These are phyloP conservation scores for Cochlearia excelsa DNA, from an alignment of 345 rosid genomes.

Conservation along the genomic window DNA sequence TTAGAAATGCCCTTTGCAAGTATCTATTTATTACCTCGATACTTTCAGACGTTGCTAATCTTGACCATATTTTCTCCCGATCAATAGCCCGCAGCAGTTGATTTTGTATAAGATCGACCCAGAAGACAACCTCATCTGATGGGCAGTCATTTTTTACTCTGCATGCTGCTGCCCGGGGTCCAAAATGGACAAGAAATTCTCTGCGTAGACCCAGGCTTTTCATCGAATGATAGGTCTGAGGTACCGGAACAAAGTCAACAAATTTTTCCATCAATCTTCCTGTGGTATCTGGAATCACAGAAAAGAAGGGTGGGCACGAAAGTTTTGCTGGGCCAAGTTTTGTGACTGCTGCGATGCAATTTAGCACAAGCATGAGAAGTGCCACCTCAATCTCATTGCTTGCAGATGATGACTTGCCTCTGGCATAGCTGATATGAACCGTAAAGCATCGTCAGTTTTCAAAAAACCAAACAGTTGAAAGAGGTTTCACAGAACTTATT, in stretches of 20 bases:
- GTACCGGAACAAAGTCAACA: constrained; percentile 69
- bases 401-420: constrained; percentile 44
- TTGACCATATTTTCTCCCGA: constrained; percentile 98
- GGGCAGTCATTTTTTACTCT: constrained; percentile 57
- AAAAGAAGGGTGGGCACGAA: constrained; percentile 67
- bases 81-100: constrained; percentile 81
- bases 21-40: constrained; percentile 64
- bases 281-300: constrained; percentile 65
- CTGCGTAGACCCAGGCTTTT: constrained; percentile 72
- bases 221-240: constrained; percentile 60
- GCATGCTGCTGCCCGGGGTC: constrained; percentile 81
- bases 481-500: constrained; percentile 8
- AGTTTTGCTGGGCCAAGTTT: constrained; percentile 87
- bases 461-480: constrained; percentile 22
- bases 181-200: constrained; percentile 94
- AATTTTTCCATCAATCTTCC: constrained; percentile 87
- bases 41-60: constrained; percentile 87
- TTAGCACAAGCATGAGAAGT: constrained; percentile 74
- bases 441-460: constrained; percentile 20
- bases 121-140: constrained; percentile 81
- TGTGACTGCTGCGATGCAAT: constrained; percentile 75
- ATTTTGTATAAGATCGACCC: constrained; percentile 90
- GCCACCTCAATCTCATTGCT: constrained; percentile 63
- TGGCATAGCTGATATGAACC: constrained; percentile 47
- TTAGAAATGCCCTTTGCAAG: constrained; percentile 13